Base-by-base conservation (phyloP, 768 basidiomycete genomes). In the Terana coerulea region DNA sequence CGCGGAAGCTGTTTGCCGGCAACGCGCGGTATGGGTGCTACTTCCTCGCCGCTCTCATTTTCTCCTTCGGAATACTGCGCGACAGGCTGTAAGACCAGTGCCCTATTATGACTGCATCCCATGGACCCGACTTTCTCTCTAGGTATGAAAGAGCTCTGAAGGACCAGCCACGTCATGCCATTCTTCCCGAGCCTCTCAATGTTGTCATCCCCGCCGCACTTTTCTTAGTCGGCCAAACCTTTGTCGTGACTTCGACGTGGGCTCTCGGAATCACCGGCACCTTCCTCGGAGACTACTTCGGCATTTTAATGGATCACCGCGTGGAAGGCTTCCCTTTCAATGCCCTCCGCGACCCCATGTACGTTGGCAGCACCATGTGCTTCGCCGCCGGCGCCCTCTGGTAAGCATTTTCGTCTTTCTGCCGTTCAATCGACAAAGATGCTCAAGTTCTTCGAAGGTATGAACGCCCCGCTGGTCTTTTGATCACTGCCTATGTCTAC, bases 241-340 rank as follows among this genome's bases (percentile, higher is more conserved):
- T 98, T 57, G 95, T 98, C 49, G 50, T 94, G 40, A 85, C 83
- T 11, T 92, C 90, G 26, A 97, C 93, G 4, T 97, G 84, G 80
- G 84, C 88, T 0, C 72, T 99, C 5, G 95, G 95, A 2, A 71
- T 98, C 60, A 98, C 95, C 2, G 95, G 95, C 31, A 97, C 93
- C 2, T 97, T 94, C 74, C 74, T 91, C 40, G 88, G 72, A 1
- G 88, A 88, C 64, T 91, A 91, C 64, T 91, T 92, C 58, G 90
- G 88, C 3, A 89, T 91, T 53, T 69, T 90, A 56, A 93, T 88
- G 92, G 84, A 91, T 61, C 76, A 85, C 54, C 76, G 90, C 46
- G 94, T 98, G n/a, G 87, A 93, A 62, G 87, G 89, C 19, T 99
- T 99, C 75, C 95, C 95, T 0, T 99, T 98, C 77, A 95, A 95